Evolutionary conservation across 306 rosid genomes (phyloP).

Genomic region (Acacia crassicarpa): DNA sequence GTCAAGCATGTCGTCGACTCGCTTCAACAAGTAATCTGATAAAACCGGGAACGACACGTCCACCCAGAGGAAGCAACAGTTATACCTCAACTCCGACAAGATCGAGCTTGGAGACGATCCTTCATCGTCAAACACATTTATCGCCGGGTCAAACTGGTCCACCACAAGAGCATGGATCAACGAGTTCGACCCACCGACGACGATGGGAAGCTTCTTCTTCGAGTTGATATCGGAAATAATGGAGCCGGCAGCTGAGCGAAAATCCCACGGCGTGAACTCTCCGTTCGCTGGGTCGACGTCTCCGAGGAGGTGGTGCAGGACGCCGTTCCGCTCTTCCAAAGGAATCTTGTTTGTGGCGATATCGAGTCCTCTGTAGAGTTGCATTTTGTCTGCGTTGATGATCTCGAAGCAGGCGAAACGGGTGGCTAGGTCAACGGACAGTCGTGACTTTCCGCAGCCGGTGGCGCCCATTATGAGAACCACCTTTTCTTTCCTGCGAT

Average conservation of each 20-base stretch:
- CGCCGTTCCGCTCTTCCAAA: constrained; percentile 44
- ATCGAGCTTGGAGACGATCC: constrained; percentile 2
- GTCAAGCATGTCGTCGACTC: constrained; percentile 90
- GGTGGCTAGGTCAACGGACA: constrained; percentile 79
- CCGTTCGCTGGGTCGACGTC: constrained; percentile 45
- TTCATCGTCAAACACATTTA: constrained; percentile 41
- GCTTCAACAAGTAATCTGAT: constrained; percentile 48
- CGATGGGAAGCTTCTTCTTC: constrained; percentile 55
- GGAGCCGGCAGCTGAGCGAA: constrained; percentile 47
- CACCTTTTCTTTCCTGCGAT: constrained; percentile 59
- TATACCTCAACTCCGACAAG: constrained; percentile 59
- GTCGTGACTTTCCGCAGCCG: constrained; percentile 81
- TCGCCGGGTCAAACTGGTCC: constrained; percentile 45
- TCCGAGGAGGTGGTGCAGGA: constrained; percentile 84
- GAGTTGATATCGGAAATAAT: constrained; percentile 38
- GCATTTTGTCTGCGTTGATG: constrained; percentile 91
- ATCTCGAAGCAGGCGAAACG: constrained; percentile 61
- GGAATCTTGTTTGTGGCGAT: constrained; percentile 90
- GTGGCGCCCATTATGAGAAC: constrained; percentile 82
- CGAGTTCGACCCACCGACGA: constrained; percentile 91
- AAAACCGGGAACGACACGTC: constrained; percentile 65
- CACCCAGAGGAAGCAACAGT: constrained; percentile 88
- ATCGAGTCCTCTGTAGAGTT: constrained; percentile 76
- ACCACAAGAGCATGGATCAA: constrained; percentile 68
- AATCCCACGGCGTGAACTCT: constrained; percentile 58